Evolutionary conservation across 768 basidiomycete genomes (phyloP), one percentile per base, ranked within the genome.

Genomic region (Neoboletus brunneissimus): DNA sequence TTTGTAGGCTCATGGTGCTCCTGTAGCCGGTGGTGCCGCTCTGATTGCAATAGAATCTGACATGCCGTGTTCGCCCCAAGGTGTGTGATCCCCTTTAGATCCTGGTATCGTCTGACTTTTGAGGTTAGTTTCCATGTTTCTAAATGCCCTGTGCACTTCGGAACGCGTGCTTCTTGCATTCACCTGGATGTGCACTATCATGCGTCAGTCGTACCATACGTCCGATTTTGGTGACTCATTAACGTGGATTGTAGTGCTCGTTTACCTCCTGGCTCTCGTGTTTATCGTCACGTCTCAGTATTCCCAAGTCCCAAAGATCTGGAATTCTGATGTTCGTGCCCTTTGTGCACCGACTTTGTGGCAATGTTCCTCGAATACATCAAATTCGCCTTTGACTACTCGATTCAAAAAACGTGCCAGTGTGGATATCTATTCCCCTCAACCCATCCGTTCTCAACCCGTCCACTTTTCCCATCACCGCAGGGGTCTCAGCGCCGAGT

Each of bases 131-230:
- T 43, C 47, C 4, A 1, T 29, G 13, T 55, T 20, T 2, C 7
- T 23, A 16, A 3, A 56, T 47, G 35, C 25, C 10, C 13, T 42
- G 5, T 91, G 88, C 64, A 68, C 72, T 6, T 88, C 88, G 10
- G 76, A 77, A 22, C 75, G 71, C 44, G 75, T 86, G 29, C 72
- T 89, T 29, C 72, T 83, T 57, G 84, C 79, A 3, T 86, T 88
- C 62, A 76, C 81, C 49, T 88, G 86, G 86, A 70, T 75, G 41
- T 77, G 71, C 61, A 71, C 77, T 27, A 51, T 69, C 44, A 67
- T 69, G 34, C 65, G 82, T 84, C 53, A 54, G 80, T 76, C 27
- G 27, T 51, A 25, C 18, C 35, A 27, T 25, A 48, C 37, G 8
- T 37, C 25, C 23, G n/a, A 27, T 12, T 3, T 40, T 16, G 18